Base-by-base conservation (phyloP, 768 basidiomycete genomes). In the Leccinum olivaceopallidum region DNA sequence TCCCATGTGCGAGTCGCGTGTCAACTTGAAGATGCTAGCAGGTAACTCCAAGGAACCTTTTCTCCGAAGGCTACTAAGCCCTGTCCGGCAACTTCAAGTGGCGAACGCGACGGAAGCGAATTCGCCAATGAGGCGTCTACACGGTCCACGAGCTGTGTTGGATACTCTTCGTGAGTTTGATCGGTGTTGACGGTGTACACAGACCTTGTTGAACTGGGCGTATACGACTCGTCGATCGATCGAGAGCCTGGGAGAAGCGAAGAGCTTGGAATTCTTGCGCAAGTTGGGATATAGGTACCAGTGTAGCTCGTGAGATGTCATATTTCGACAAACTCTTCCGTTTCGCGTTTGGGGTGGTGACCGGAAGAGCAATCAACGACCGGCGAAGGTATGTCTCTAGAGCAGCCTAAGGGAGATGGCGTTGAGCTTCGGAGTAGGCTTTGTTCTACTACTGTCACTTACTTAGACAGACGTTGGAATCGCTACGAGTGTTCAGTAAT, bases 311-410 rank as follows among this genome's bases (percentile, higher is more conserved):
- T 20, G 78, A 76, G 60, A 86, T 83, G 61, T 88, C 86, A 51
- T 89, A 88, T 67, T 82, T 84, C 16, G 81, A 80, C 65, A 82
- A 71, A 6, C 77, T 77, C 54, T 82, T 82, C 57, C 80, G 73
- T 64, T 65, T 74, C 32, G 61, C 64, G 50, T 63, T 68, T 5
- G 71, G 71, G 0, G 66, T 91, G 24, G 24, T 93, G 63, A 94
- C 80, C 0, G 92, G 90, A 36, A 95, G 82, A 48, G 85, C 78
- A 57, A 98, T 84, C 55, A 98, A 77, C 9, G 86, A 88, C 70
- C 92, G 91, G 24, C 24, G 24, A 5, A 99, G 77, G 73, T 98
- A 99, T 47, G 83, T 78, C 74, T 98, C 94, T 22, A 99, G 80
- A 49, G 89, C 82, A 53, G 81, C 83, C 90, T 92, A 68, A 28